Base-by-base conservation (phyloP, 1,284 basidiomycete species). In the Ceratobasidium sp. region DNA sequence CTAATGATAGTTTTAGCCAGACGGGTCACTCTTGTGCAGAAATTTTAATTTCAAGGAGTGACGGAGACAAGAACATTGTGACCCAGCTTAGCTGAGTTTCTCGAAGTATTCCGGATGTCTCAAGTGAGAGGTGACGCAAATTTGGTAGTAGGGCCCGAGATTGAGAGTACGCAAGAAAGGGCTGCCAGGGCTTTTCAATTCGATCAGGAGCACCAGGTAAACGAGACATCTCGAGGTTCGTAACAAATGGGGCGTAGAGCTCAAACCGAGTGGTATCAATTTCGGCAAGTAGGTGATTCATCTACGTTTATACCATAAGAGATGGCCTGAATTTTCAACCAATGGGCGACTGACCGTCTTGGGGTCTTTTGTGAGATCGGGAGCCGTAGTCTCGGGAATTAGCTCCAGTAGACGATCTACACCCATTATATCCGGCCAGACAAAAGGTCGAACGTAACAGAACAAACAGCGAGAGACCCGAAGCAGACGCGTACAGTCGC, bases 81-180 rank as follows among this genome's bases (percentile, higher is more conserved):
- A 62, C 15, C 22, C 45, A 62, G 29, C 45, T 41, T 11, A 62
- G 59, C 9, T 62, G 59, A 33, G 41, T n/a, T 2, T 45, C 59
- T 22, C 45, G 36, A 8, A 62, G 11, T 6, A 2, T 56, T 24
- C 9, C 36, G 15, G 1, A 7, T 5, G 22, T 24, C 1, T 36
- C 45, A 44, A 44, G 45, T 5, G 59, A 24, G 22, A 62, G 41
- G 41, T 41, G 59, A 24, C 59, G 36, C 2, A 62, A 14, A 11
- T 62, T 62, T 2, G 59, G 59, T 27, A 62, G 24, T 24, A 36
- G n/a, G 5, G 24, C 15, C 19, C 27, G 59, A 9, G 59, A 1
- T 1, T 62, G 59, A n/a, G 22, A 2, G 19, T 15, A 24, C 22
- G 4, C 3, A 1, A n/a, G n/a, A 11, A 41, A 41, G 36, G 11